Conservation (phyloP, 441 rosid genomes). For the Viola pubescens region DNA sequence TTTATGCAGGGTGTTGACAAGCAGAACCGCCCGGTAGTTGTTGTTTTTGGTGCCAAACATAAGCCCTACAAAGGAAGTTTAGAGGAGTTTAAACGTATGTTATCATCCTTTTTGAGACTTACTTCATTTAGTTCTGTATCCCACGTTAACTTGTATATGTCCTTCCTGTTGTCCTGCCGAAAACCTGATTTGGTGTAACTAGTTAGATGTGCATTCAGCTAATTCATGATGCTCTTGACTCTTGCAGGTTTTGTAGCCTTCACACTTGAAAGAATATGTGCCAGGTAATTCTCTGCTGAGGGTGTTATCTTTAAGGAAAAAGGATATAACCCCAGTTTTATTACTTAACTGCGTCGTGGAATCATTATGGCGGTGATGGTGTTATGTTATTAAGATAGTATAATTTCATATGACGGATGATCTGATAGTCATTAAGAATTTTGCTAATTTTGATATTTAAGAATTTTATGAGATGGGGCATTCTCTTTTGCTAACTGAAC, state of each 20-base stretch:
- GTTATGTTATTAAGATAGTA: background rate
- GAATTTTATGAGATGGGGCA: no score
- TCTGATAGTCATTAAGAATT: no score
- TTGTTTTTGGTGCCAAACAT: conserved; percentile 49
- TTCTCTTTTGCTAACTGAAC: background rate
- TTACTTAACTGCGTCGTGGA: background rate
- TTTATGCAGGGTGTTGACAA: conserved; percentile 72
- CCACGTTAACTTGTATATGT: background rate
- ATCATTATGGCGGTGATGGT: background rate
- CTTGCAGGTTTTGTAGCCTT: conserved; percentile 60
- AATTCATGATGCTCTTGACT: background rate
- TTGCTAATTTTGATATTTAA: no score
- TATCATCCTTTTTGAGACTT: background rate
- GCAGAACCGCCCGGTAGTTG: conserved; percentile 53
- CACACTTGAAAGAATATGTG: conserved; percentile 55
- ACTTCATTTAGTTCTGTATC: background rate
- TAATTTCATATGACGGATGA: background rate
- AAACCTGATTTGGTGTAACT: background rate
- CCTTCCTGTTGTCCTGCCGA: background rate
- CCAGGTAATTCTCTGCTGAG: conserved; percentile 35
- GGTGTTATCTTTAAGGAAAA: background rate
- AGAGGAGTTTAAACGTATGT: conserved; percentile 70
- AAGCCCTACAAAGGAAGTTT: conserved; percentile 48
- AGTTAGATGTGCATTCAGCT: background rate
- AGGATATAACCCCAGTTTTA: background rate